Evolutionary conservation across 495 filamentous ascomycete genomes (phyloP).

Genomic region (Xylona heveae): DNA sequence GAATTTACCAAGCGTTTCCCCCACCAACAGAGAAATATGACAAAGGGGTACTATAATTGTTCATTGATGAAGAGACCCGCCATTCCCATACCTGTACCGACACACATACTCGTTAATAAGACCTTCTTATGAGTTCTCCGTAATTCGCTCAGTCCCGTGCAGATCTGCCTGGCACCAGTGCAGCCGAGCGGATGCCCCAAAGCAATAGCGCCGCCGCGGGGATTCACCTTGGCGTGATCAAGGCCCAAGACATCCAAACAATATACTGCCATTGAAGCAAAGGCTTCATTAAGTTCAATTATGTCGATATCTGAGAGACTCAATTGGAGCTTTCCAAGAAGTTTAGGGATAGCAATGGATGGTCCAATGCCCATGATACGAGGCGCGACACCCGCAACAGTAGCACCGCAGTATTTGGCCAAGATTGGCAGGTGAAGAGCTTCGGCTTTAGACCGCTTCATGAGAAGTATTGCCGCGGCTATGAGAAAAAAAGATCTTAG

Average conservation of each 20-base stretch:
- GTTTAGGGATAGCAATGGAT: constrained; percentile 82
- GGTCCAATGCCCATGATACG: constrained; percentile 97
- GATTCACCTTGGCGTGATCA: constrained; percentile 74
- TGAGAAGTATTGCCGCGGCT: constrained; percentile 76
- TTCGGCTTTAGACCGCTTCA: constrained; percentile 80
- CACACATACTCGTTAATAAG: constrained; percentile 70
- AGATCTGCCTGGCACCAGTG: constrained; percentile 63
- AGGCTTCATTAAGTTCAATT: constrained; percentile 92
- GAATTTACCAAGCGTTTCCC: too few species aligned
- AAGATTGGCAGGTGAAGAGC: constrained; percentile 79
- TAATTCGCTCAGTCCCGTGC: constrained; percentile 66
- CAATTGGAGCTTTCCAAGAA: constrained; percentile 60
- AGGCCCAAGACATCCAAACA: constrained; percentile 58
- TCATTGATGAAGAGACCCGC: constrained; percentile 86
- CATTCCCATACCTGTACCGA: constrained; percentile 94
- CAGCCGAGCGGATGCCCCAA: constrained; percentile 67
- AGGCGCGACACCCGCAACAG: constrained; percentile 72
- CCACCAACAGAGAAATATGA: too few species aligned
- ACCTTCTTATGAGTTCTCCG: constrained; percentile 64
- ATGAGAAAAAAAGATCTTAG: constrained; percentile 1
- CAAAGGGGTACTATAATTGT: constrained; percentile 26
- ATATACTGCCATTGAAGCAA: constrained; percentile 94
- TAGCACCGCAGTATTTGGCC: constrained; percentile 84
- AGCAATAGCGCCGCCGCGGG: constrained; percentile 60
- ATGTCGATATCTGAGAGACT: constrained; percentile 70